Conservation (phyloP, 768 basidiomycete genomes). For the Phaeolepiota aurea region DNA sequence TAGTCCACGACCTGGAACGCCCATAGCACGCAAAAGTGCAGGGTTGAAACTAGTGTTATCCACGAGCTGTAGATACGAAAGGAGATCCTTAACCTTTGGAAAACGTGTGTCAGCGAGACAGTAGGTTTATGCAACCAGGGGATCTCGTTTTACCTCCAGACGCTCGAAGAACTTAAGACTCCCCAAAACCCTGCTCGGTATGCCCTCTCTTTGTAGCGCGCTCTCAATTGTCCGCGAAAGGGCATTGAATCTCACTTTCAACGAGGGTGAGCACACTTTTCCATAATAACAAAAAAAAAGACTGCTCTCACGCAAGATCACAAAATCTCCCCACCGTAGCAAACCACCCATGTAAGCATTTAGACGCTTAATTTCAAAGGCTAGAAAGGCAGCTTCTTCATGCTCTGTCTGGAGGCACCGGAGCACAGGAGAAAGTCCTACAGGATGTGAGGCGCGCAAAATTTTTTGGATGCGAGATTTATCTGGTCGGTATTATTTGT, state of each 20-base stretch:
- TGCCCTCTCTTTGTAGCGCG: constrained; percentile 68
- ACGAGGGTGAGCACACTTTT: too few relatives aligned
- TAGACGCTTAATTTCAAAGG: constrained; percentile 67
- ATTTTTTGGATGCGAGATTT: constrained; percentile 68
- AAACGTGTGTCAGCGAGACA: neutral
- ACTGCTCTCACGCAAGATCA: constrained; percentile 76
- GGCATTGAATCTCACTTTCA: constrained; percentile 80
- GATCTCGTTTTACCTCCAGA: constrained; percentile 43
- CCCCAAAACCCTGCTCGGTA: constrained; percentile 68
- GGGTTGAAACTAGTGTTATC: constrained; percentile 65
- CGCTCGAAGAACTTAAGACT: constrained; percentile 88
- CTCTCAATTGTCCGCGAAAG: constrained; percentile 69
- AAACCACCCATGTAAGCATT: constrained; percentile 69
- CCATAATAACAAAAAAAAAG: too few relatives aligned
- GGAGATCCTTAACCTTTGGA: constrained; percentile 64
- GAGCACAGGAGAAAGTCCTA: constrained; percentile 53
- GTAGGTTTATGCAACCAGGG: neutral
- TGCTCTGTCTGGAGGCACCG: constrained; percentile 43
- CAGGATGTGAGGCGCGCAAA: constrained; percentile 59
- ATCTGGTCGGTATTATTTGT: constrained; percentile 32
- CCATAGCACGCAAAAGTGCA: constrained; percentile 65
- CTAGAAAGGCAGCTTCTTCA: constrained; percentile 66
- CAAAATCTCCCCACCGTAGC: constrained; percentile 70
- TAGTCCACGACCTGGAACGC: constrained; percentile 62
- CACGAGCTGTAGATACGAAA: constrained; percentile 76